Evolutionary conservation across 108 stramenopile species (phyloP).

Genomic region (Skeletonema grethae): DNA sequence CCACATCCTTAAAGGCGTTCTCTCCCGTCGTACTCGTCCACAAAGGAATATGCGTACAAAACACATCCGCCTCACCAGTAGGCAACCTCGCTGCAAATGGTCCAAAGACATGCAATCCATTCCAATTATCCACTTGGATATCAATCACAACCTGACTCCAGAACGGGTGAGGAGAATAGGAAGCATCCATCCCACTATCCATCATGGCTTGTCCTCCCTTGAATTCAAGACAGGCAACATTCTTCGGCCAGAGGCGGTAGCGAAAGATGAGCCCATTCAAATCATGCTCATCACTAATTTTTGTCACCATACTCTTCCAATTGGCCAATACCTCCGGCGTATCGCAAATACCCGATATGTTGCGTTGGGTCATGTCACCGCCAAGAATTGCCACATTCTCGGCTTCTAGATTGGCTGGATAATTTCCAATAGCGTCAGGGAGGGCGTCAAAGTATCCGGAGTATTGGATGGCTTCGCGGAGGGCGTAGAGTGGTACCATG

Average conservation of each 20-base stretch:
- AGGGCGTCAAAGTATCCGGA: conserved; percentile 22
- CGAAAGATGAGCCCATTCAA: not conserved
- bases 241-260: conserved; percentile 3
- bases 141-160: not conserved
- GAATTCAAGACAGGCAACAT: conserved; percentile 4
- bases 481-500: conserved; percentile 33
- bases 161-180: not conserved
- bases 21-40: not conserved
- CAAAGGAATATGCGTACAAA: conserved; percentile 4
- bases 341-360: conserved; percentile 10
- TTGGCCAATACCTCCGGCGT: not conserved
- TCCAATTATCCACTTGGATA: not conserved
- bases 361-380: not conserved
- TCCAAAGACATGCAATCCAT: conserved; percentile 3
- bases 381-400: not conserved
- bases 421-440: conserved; percentile 19
- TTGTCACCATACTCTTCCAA: not conserved
- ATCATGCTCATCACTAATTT: conserved; percentile 3
- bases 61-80: not conserved
- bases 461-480: conserved; percentile 26
- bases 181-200: not conserved
- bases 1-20: not conserved
- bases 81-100: not conserved
- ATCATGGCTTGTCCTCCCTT: not conserved
- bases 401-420: conserved; percentile 11